phyloP scores from a whole-genome alignment of 306 rosid species.

The Prunus salicina region DNA sequence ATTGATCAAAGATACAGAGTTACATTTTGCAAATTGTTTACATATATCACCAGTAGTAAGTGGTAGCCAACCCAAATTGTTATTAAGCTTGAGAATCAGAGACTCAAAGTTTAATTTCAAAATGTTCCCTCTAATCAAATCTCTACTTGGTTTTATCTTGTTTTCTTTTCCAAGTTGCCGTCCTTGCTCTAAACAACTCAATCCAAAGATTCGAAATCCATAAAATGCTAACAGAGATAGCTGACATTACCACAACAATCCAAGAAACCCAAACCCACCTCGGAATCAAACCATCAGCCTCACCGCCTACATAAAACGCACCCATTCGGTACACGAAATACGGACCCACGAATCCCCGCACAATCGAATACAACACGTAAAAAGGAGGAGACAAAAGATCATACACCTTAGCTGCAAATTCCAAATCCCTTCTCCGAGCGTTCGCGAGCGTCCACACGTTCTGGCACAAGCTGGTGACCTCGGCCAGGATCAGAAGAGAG shows the following conservation, averaged over 20 bases:
- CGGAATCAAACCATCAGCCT: conserved; percentile 56
- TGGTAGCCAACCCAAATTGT: conserved; percentile 3
- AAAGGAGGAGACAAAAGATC: conserved; percentile 63
- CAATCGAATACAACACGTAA: conserved; percentile 49
- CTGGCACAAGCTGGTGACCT: conserved; percentile 77
- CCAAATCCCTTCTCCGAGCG: conserved; percentile 41
- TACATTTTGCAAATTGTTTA: conserved; percentile 6
- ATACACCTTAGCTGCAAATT: conserved; percentile 46
- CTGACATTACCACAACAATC: conserved; percentile 59
- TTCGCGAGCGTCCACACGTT: conserved; percentile 79
- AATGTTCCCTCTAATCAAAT: not conserved
- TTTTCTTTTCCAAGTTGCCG: conserved; percentile 50
- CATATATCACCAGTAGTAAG: conserved; percentile 3
- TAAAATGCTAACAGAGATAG: conserved; percentile 74
- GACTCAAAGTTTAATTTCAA: not conserved
- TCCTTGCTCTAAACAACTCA: conserved; percentile 46
- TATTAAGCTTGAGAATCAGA: not conserved
- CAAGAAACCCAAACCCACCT: conserved; percentile 85
- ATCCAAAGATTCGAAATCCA: conserved; percentile 88
- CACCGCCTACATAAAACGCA: conserved; percentile 45
- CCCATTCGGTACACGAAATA: conserved; percentile 65
- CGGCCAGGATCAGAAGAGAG: conserved; percentile 65
- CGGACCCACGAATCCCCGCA: conserved; percentile 68
- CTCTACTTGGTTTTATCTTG: conserved; percentile 25
- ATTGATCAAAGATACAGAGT: not conserved